Conservation (phyloP, 306 rosid species). For the Medicago arabica region DNA sequence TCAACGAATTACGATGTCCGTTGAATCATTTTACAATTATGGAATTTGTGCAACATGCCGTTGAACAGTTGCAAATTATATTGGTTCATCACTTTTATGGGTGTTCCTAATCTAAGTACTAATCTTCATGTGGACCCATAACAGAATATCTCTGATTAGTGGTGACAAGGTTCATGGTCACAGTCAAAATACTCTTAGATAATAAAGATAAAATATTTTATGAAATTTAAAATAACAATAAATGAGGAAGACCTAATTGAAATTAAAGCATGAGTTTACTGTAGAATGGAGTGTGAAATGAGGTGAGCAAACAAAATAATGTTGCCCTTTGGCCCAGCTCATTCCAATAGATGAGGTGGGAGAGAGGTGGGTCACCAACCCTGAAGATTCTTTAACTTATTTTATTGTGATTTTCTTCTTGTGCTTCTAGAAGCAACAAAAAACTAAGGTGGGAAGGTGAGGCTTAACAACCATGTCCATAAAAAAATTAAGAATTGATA, state of each 20-base stretch:
- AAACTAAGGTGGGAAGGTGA: slow-evolving; percentile 51
- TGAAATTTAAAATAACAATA: too few relatives aligned
- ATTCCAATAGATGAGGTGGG: slow-evolving; percentile 49
- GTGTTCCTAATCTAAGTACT: slow-evolving; percentile 26
- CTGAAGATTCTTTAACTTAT: slow-evolving; percentile 37
- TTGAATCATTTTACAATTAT: slow-evolving; percentile 43
- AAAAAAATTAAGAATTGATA: slow-evolving; percentile 35
- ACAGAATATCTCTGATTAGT: slow-evolving; percentile 33
- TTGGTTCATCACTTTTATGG: slow-evolving; percentile 36
- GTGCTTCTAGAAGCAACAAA: slow-evolving; percentile 59
- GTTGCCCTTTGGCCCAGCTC: slow-evolving; percentile 38
- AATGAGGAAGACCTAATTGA: neutral
- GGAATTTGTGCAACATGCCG: slow-evolving; percentile 50
- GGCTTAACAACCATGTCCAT: slow-evolving; percentile 57
- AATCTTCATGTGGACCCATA: slow-evolving; percentile 26
- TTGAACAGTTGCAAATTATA: slow-evolving; percentile 35
- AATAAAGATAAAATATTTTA: neutral
- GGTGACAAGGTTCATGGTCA: slow-evolving; percentile 45
- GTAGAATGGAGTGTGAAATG: slow-evolving; percentile 33
- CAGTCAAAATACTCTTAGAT: slow-evolving; percentile 46
- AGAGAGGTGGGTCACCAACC: slow-evolving; percentile 57
- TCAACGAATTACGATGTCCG: slow-evolving; percentile 38
- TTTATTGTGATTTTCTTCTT: slow-evolving; percentile 13
- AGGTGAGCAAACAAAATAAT: slow-evolving; percentile 31
- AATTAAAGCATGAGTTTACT: slow-evolving; percentile 33